Conservation (phyloP, 2,329 filamentous ascomycete genomes). For the Hypoxylon sp. region DNA sequence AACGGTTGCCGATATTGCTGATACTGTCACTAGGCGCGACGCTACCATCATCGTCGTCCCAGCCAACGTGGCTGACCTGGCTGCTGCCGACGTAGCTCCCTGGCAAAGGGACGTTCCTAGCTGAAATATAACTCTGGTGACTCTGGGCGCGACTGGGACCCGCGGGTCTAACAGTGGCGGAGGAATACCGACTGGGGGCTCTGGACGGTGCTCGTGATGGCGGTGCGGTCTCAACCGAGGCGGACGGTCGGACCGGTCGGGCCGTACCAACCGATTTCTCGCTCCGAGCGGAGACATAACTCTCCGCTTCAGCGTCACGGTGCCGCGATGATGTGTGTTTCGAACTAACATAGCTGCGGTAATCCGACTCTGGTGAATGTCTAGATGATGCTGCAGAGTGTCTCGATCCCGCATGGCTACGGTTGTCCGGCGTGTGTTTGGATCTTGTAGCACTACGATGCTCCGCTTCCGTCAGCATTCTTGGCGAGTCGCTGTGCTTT, state of each 20-base stretch:
- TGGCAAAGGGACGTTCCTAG: slow-evolving; percentile 59
- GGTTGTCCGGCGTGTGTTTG: slow-evolving; percentile 35
- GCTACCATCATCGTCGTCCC: slow-evolving; percentile 67
- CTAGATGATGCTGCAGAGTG: slow-evolving; percentile 19
- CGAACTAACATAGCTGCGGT: slow-evolving; percentile 52
- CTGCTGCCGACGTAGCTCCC: slow-evolving; percentile 61
- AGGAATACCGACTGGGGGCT: slow-evolving; percentile 29
- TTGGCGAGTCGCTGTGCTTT: slow-evolving; percentile 54
- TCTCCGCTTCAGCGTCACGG: slow-evolving; percentile 59
- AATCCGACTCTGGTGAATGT: slow-evolving; percentile 37
- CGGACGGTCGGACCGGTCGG: slow-evolving; percentile 46
- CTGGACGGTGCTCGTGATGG: slow-evolving; percentile 38
- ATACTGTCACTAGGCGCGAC: slow-evolving; percentile 74
- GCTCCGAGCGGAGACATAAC: slow-evolving; percentile 63
- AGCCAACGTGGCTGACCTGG: slow-evolving; percentile 58
- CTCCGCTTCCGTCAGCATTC: slow-evolving; percentile 49
- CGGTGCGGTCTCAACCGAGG: slow-evolving; percentile 58
- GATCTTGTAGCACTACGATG: slow-evolving; percentile 28
- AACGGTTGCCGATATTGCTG: slow-evolving; percentile 69
- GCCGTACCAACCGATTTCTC: slow-evolving; percentile 57
- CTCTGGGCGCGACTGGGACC: slow-evolving; percentile 30
- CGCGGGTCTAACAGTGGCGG: slow-evolving; percentile 22
- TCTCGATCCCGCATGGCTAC: slow-evolving; percentile 31
- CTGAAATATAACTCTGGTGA: slow-evolving; percentile 49
- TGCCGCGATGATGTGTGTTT: slow-evolving; percentile 40